phyloP scores from a whole-genome alignment of 768 basidiomycete genomes.

The Agrocybe praecox region DNA sequence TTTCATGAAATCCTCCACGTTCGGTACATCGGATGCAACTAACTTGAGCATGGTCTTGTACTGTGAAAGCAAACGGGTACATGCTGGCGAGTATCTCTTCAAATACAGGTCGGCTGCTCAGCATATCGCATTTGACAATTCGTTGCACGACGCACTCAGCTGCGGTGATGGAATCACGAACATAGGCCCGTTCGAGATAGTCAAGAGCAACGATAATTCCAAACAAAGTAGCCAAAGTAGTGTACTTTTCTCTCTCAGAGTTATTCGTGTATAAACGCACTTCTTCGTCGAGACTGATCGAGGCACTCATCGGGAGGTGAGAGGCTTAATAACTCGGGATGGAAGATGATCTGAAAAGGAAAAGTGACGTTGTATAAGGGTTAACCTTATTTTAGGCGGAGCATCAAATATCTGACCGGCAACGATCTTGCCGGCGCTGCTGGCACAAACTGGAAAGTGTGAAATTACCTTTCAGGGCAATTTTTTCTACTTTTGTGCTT shows the following conservation, averaged over 20 bases:
- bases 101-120: constrained; percentile 32
- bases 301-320: not conserved
- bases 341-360: too few species aligned
- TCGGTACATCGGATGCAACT: constrained; percentile 85
- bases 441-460: too few species aligned
- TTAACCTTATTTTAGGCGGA: too few species aligned
- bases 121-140: constrained; percentile 1
- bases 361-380: too few species aligned
- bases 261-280: constrained; percentile 87
- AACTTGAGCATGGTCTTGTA: constrained; percentile 98
- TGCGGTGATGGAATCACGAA: constrained; percentile 88
- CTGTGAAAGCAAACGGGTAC: constrained; percentile 90
- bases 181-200: constrained; percentile 94
- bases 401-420: too few species aligned
- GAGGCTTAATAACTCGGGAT: too few species aligned
- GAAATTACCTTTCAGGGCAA: too few species aligned
- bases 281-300: constrained; percentile 77
- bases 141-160: constrained; percentile 69
- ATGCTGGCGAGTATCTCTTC: constrained; percentile 95
- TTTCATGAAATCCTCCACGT: constrained; percentile 89
- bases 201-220: constrained; percentile 91
- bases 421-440: too few species aligned
- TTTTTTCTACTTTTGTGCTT: too few species aligned
- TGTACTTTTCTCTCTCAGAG: constrained; percentile 86
- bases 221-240: constrained; percentile 86